Evolutionary conservation across 495 filamentous ascomycete genomes (phyloP).

Genomic region (Massariosphaeria phaeospora): DNA sequence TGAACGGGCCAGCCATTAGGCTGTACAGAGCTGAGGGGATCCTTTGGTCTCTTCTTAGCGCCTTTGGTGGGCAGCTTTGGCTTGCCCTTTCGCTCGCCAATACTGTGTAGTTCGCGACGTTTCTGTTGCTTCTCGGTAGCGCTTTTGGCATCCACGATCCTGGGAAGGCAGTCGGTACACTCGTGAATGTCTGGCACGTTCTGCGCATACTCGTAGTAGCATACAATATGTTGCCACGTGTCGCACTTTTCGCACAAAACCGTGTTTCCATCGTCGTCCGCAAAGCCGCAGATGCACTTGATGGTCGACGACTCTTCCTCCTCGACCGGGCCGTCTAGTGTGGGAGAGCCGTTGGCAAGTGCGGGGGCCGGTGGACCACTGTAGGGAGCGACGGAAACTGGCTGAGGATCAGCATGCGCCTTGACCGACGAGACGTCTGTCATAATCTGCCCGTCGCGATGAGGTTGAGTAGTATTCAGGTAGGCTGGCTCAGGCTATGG

Average conservation of each 20-base stretch:
- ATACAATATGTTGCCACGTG: constrained; percentile 96
- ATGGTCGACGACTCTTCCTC: constrained; percentile 94
- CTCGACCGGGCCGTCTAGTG: constrained; percentile 52
- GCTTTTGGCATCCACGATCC: constrained; percentile 61
- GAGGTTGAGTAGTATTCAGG: constrained; percentile 9
- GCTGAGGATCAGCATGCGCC: constrained; percentile 59
- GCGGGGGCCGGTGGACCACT: constrained; percentile 51
- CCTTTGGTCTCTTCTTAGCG: constrained; percentile 60
- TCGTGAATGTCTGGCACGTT: constrained; percentile 76
- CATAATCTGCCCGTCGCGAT: constrained; percentile 66
- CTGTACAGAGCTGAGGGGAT: constrained; percentile 46
- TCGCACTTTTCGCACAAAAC: constrained; percentile 94
- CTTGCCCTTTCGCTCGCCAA: constrained; percentile 52
- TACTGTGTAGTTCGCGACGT: constrained; percentile 57
- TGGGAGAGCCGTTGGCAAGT: constrained; percentile 54
- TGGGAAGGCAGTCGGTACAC: constrained; percentile 80
- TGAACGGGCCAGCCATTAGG: constrained; percentile 42
- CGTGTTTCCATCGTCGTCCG: constrained; percentile 94
- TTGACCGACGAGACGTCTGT: constrained; percentile 70
- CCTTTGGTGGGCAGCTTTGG: constrained; percentile 42
- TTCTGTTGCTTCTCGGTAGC: constrained; percentile 64
- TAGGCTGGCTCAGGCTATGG: constrained; percentile 27
- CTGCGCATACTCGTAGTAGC: constrained; percentile 71
- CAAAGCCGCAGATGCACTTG: constrained; percentile 90
- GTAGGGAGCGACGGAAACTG: constrained; percentile 61